Conservation (phyloP, 2,329 filamentous ascomycete species). For the Calonectria multiphialidica region DNA sequence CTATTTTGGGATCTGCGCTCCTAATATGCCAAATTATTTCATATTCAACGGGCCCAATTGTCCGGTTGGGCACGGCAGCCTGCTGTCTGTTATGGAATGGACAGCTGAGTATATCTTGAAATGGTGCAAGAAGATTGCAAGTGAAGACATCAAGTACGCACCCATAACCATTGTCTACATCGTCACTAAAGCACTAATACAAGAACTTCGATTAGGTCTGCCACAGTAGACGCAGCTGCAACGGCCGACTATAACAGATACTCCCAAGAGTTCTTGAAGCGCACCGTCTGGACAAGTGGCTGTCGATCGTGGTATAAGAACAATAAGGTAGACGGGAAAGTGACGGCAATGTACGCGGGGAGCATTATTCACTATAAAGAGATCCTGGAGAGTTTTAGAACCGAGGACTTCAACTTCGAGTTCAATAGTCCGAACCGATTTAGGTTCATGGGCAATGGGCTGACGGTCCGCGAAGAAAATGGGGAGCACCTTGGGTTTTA, state of each 20-base stretch:
- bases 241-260: conserved; percentile 26
- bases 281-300: conserved; percentile 20
- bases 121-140: background rate
- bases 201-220: background rate
- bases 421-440: background rate
- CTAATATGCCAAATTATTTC: conserved; percentile 17
- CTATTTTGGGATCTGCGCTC: conserved; percentile 20
- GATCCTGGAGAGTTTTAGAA: background rate
- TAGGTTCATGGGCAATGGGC: conserved; percentile 3
- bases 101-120: background rate
- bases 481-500: background rate
- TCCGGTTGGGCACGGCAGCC: conserved; percentile 5
- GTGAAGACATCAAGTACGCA: background rate
- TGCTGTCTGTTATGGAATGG: background rate
- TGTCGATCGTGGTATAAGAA: conserved; percentile 11
- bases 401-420: conserved; percentile 2
- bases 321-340: background rate
- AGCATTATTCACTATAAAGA: background rate
- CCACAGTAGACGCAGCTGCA: background rate
- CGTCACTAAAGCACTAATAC: background rate
- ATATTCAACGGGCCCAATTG: conserved; percentile 17
- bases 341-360: background rate
- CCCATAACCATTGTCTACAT: background rate
- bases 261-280: conserved; percentile 13
- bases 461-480: background rate